Evolutionary conservation across 257 asterid species (phyloP), one percentile per base, ranked within the genome.

Genomic region (Scutellaria baicalensis): DNA sequence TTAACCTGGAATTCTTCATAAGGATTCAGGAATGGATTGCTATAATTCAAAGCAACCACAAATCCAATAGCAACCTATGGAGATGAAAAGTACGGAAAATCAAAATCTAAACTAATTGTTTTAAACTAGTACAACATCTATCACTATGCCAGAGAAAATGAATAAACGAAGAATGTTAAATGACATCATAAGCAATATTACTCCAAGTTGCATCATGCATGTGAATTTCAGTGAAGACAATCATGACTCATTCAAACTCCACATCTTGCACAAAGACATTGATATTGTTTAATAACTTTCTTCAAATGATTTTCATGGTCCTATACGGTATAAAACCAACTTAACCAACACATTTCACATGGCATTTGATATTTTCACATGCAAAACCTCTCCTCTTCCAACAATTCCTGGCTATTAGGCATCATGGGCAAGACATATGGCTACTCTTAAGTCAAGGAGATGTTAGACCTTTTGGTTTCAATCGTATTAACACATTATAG

Each of bases 1-100:
- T 55, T 50, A 79, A 93, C 99, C 99, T 93, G 99, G 78, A 87
- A 93, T 80, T 93, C 97, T 84, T 93, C 99, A 52, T 91, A 93
- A 18, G 97, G 96, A 75, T 88, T 91, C 84, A 93, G 71, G 86
- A 80, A 91, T 69, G 99, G 97, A 75, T 91, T 93, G 35, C 69
- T 85, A 84, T 93, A 93, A 78, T 93, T 79, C 81, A 91, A 81
- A 43, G 96, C 97, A 79, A 91, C 88, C 60, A 93, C 97, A 66
- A 89, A 65, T 66, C 99, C 99, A 68, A 91, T 59, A 21, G 93
- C 96, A 71, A 93, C 94, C 97, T 92, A 86, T 68, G 59, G 39
- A 66, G 13, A n/a, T 1, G 49, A 66, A 54, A 73, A 33, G 33
- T 45, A 56, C 6, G 27, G 45, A 33, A 69, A 5, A 36, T 33